Base-by-base conservation (phyloP, 179 eudicot species). In the Silene vulgaris region DNA sequence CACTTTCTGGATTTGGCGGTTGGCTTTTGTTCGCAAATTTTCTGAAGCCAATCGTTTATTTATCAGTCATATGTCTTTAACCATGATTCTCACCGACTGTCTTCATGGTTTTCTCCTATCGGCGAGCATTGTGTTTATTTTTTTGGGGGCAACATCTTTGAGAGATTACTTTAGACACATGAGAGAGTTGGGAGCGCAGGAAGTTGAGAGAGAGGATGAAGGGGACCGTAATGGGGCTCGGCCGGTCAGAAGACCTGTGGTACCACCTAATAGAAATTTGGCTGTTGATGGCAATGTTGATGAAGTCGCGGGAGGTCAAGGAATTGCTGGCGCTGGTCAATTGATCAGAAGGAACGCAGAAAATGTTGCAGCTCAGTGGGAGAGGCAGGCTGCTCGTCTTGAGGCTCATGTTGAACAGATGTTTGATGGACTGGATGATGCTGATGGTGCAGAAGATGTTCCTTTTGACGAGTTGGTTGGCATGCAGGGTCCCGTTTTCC, bases 371-470 rank as follows among this genome's bases (percentile, higher is more conserved):
- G 98, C 96, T 67, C 86, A 93, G 78, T 92, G 91, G 98, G 98
- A 94, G 80, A 92, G 95, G 86, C 96, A 92, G 80, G 98, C 97
- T 76, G 98, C 98, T 78, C 98, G 95, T 71, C 95, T 94, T 73
- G 98, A 94, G 83, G 97, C 97, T 73, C 98, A 92, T 75, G 97
- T 92, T 77, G 98, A 94, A 84, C 98, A 94, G 82, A 94, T 94
- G 88, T 94, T 94, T 87, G 98, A 94, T 80, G 98, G 98, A 63
- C 77, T 92, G 77, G 98, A 94, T 82, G 98, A 92, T 84, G 97
- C 95, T 76, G 98, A 94, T 83, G 97, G 97, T 69, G 98, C 98
- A 72, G 98, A 94, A 77, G 97, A 94, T 83, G 98, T 94, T n/a
- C 98, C 98, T 65, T 94, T 94, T 86, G 98, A 94, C 80, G 98